Evolutionary conservation across 2,329 filamentous ascomycete genomes (phyloP).

Genomic region (Cercospora zeina): DNA sequence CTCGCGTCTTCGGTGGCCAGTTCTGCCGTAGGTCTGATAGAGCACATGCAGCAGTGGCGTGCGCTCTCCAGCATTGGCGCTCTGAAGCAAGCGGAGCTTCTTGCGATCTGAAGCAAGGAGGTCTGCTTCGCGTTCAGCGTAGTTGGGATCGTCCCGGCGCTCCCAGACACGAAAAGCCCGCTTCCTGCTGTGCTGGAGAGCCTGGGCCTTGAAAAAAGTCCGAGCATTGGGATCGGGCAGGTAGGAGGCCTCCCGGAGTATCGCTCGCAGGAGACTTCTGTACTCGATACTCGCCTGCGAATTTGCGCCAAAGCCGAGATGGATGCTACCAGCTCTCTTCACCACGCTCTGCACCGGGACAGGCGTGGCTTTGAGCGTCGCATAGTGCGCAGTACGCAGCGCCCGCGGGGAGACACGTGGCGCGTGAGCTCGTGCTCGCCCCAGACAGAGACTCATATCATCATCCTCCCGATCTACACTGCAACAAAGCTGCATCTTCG

Average conservation of each 20-base stretch:
- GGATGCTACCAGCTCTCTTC: slow-evolving; percentile 3
- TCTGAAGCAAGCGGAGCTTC: slow-evolving; percentile 48
- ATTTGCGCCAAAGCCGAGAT: slow-evolving; percentile 13
- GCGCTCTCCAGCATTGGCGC: slow-evolving; percentile 59
- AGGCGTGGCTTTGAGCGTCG: not conserved
- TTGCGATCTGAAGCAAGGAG: slow-evolving; percentile 43
- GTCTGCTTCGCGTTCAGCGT: slow-evolving; percentile 20
- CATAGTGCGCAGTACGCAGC: not conserved
- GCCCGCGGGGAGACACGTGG: not conserved
- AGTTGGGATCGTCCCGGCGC: slow-evolving; percentile 23
- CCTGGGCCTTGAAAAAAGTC: slow-evolving; percentile 52
- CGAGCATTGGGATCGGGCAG: slow-evolving; percentile 60
- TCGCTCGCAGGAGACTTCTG: slow-evolving; percentile 55
- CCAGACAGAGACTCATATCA: slow-evolving; percentile 9
- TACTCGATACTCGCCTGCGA: slow-evolving; percentile 29
- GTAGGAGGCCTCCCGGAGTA: slow-evolving; percentile 61
- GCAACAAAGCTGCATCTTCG: no score
- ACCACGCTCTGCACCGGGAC: not conserved
- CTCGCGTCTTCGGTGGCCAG: slow-evolving; percentile 54
- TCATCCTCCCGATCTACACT: not conserved
- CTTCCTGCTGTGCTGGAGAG: slow-evolving; percentile 51
- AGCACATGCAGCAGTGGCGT: slow-evolving; percentile 55
- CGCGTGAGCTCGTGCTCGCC: not conserved
- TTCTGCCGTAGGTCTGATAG: slow-evolving; percentile 58
- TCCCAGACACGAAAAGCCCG: slow-evolving; percentile 27